Base-by-base conservation (phyloP, 345 rosid species). In the Garcia nutans region DNA sequence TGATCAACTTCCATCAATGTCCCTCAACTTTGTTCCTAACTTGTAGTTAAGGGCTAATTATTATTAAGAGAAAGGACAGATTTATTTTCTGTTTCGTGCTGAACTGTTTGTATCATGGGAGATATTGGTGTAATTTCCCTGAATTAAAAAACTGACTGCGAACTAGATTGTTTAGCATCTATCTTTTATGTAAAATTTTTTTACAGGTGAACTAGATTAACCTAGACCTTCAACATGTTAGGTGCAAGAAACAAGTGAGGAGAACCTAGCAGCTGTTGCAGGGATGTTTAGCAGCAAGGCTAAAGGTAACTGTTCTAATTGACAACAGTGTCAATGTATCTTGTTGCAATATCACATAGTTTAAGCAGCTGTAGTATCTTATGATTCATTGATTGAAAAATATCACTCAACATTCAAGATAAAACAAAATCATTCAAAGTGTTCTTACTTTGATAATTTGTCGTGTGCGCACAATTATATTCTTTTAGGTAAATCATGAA, bases 281-380 rank as follows among this genome's bases (percentile, higher is more conserved):
- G 99, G 98, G 87, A 96, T 96, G 99, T 96, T 96, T 85, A 96
- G 92, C 82, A 96, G 99, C 92, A 96, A 96, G 88, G 98, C 99
- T 64, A 96, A 96, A 92, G 99, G 99, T 95, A 81, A 77, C 68
- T 65, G 74, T 8, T 84, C 42, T 68, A 77, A 72, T 66, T 66
- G 65, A 69, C 31, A n/a, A 23, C 10, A 52, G 20, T 52, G 31
- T 50, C 11, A 10, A 10, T 33, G 9, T 60, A 28, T 66, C n/a
- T 44, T 58, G 11, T 12, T 56, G 28, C 63, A 17, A 65, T 8
- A 2, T 58, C 24, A 42, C 12, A 24, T 24, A 28, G 58, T 37
- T n/a, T n/a, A 44, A 2, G 41, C 22, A 63, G 47, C 17, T 26
- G 24, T 61, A 23, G 41, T 37, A 37, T 37, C 41, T 42, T 15